These are phyloP conservation scores for Hansfordia pulvinata DNA, from an alignment of 2,329 filamentous ascomycete genomes.

Conservation along the genomic window DNA sequence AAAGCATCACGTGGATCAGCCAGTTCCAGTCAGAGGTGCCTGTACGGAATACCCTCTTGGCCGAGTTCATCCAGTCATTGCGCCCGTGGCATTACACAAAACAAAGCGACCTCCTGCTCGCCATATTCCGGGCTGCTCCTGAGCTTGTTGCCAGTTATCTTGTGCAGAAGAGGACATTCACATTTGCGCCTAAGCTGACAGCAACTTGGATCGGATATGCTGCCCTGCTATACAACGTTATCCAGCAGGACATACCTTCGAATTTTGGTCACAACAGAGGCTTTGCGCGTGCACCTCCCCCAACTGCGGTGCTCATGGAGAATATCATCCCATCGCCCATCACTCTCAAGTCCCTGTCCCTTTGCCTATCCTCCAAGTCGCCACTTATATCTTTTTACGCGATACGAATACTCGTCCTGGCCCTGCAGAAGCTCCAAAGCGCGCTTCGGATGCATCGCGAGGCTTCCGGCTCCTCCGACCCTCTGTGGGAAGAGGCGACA, in stretches of 20 bases:
- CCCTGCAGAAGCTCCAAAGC: constrained; percentile 62
- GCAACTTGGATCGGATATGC: constrained; percentile 93
- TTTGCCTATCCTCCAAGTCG: constrained; percentile 66
- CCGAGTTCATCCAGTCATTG: constrained; percentile 65
- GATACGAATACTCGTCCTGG: constrained; percentile 62
- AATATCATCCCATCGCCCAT: constrained; percentile 76
- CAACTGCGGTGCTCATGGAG: constrained; percentile 66
- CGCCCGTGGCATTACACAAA: constrained; percentile 71
- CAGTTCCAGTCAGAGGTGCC: constrained; percentile 53
- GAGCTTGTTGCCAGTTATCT: constrained; percentile 88
- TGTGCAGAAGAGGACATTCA: constrained; percentile 62
- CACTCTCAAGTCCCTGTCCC: constrained; percentile 63
- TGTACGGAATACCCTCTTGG: constrained; percentile 67
- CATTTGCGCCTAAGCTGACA: constrained; percentile 82
- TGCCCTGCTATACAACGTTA: constrained; percentile 70
- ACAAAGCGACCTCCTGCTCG: constrained; percentile 69
- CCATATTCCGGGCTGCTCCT: constrained; percentile 69
- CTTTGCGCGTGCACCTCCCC: constrained; percentile 59
- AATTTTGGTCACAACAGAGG: constrained; percentile 54
- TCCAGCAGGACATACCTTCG: constrained; percentile 59
- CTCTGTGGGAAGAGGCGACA: constrained; percentile 57
- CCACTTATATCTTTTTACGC: constrained; percentile 76
- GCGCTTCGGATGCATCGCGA: constrained; percentile 49
- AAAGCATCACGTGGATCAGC: constrained; percentile 57
- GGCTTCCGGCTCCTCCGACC: constrained; percentile 23